Base-by-base conservation (phyloP, 176 grass and related monocot species). In the Themeda triandra region DNA sequence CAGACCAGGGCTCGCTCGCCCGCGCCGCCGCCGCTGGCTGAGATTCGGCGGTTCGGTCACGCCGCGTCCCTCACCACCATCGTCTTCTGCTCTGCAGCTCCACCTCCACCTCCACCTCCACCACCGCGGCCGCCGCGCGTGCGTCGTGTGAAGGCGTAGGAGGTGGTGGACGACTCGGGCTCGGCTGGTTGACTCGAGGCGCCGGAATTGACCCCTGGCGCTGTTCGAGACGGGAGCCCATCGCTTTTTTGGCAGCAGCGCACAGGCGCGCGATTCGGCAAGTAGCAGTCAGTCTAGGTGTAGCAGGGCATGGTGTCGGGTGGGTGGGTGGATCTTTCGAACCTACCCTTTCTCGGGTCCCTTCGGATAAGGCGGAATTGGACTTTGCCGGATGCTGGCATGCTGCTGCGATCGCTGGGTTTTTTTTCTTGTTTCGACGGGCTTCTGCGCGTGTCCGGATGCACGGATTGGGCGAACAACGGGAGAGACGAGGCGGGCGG, bases 311-410 rank as follows among this genome's bases (percentile, higher is more conserved):
- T n/a, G n/a, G n/a, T n/a, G 76, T 71, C 10, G 15, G 86, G 80
- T 83, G 58, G 79, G 79, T 82, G 66, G 66, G 66, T 71, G 79
- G 79, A 71, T 82, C 66, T 70, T 71, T 70, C 79, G 79, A 70
- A 58, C 79, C 79, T 58, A 5, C 32, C 31, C 65, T 70, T 81
- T 70, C 8, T 24, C 42, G 8, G 9, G 6, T 48, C 13, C 45
- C 66, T 39, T 40, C 79, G 79, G 79, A 81, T 81, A 81, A 70
- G 65, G 66, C 56, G 79, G 79, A 37, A 69, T 37, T 53, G 79
- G 79, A 69, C 45, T 58, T 69, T 54, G 60, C 2, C 32, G 8
- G 66, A 37, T 69, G 44, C 64, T 25, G 63, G 7, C 8, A 9
- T 14, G 28, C 62, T 13, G 18, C 27, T n/a, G 73, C 19, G 25